phyloP scores from a whole-genome alignment of 2,329 filamentous ascomycete genomes.

The Xylariales sp. region DNA sequence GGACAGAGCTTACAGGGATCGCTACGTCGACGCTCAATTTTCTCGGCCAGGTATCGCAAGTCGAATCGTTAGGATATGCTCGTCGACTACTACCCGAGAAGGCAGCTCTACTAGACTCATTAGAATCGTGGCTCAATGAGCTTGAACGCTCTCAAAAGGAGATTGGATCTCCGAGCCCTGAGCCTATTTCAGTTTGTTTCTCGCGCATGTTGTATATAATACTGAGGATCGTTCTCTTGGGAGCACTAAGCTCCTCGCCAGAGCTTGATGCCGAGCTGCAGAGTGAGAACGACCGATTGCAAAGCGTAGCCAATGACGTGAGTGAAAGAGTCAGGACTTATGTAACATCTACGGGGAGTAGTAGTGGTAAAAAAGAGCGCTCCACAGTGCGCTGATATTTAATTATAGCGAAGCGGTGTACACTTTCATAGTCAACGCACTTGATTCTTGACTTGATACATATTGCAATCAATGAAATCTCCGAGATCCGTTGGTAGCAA shows the following conservation, averaged over 20 bases:
- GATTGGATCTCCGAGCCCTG: slow-evolving; percentile 15
- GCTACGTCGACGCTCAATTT: slow-evolving; percentile 26
- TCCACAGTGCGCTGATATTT: background rate
- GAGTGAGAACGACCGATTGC: slow-evolving; percentile 25
- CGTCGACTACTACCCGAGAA: slow-evolving; percentile 23
- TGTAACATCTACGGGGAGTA: slow-evolving; percentile 9
- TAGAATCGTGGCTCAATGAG: slow-evolving; percentile 27
- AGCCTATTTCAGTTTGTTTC: slow-evolving; percentile 28
- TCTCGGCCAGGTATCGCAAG: slow-evolving; percentile 22
- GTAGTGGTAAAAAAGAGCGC: background rate
- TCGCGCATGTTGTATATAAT: slow-evolving; percentile 28
- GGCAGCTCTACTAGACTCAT: slow-evolving; percentile 21
- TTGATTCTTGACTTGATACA: background rate
- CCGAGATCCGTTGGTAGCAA: background rate
- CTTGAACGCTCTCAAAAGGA: slow-evolving; percentile 19
- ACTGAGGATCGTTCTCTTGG: slow-evolving; percentile 29
- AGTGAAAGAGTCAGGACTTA: slow-evolving; percentile 26
- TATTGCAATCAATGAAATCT: background rate
- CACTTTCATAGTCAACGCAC: background rate
- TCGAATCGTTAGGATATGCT: slow-evolving; percentile 17
- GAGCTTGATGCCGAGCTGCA: slow-evolving; percentile 20
- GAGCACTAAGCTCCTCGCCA: slow-evolving; percentile 23
- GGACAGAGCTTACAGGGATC: slow-evolving; percentile 27
- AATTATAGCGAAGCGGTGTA: background rate
- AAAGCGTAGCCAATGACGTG: slow-evolving; percentile 22